Conservation (phyloP, 129 eudicot species). For the Flaveria bidentis region DNA sequence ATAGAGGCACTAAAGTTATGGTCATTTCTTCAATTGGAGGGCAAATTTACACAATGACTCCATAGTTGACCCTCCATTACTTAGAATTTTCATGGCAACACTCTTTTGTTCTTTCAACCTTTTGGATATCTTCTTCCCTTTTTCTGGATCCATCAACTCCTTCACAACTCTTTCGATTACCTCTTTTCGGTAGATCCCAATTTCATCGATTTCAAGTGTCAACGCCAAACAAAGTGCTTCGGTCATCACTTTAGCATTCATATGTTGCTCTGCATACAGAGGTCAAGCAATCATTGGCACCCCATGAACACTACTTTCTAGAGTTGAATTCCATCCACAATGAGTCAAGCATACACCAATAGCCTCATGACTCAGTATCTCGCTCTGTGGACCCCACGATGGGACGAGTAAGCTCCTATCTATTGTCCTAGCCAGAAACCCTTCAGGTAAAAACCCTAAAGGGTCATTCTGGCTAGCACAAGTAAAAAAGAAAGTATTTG, state of each 20-base stretch:
- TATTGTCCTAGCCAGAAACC: slow-evolving; percentile 33
- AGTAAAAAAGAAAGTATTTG: slow-evolving; percentile 44
- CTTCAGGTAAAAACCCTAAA: slow-evolving; percentile 41
- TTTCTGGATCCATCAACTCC: slow-evolving; percentile 35
- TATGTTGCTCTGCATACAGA: slow-evolving; percentile 50
- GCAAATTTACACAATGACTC: slow-evolving; percentile 38
- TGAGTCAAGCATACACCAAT: slow-evolving; percentile 48
- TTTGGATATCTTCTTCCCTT: slow-evolving; percentile 33
- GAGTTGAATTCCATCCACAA: slow-evolving; percentile 51
- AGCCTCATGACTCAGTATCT: slow-evolving; percentile 40
- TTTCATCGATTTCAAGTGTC: slow-evolving; percentile 24
- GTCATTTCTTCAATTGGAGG: slow-evolving; percentile 19
- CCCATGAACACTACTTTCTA: slow-evolving; percentile 48
- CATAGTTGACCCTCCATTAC: slow-evolving; percentile 40
- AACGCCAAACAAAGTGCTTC: slow-evolving; percentile 39
- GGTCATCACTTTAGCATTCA: slow-evolving; percentile 40
- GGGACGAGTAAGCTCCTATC: slow-evolving; percentile 35
- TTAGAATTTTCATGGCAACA: slow-evolving; percentile 27
- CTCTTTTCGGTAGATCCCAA: slow-evolving; percentile 19
- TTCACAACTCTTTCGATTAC: slow-evolving; percentile 31
- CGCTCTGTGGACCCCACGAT: slow-evolving; percentile 46
- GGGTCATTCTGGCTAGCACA: slow-evolving; percentile 32
- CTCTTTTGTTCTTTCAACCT: slow-evolving; percentile 32
- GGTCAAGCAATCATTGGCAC: slow-evolving; percentile 57
- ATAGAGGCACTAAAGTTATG: background rate